Evolutionary conservation across 192 early-diverging fungal genomes (phyloP).

Genomic region (Gryganskiella cystojenkinii): DNA sequence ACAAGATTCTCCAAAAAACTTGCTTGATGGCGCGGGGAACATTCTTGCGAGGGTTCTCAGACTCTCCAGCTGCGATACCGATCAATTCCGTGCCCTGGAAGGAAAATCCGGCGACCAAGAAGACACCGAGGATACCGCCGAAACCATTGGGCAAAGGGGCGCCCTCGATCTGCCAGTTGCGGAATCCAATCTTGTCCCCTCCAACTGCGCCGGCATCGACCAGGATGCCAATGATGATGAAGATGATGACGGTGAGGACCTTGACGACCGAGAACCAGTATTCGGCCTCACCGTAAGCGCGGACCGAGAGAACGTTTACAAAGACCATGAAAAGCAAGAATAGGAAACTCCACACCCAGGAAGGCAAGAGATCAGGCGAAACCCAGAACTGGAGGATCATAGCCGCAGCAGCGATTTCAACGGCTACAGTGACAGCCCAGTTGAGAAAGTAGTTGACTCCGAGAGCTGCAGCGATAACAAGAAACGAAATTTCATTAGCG

Average conservation of each 20-base stretch:
- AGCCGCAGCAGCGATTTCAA: constrained; percentile 81
- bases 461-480: neutral
- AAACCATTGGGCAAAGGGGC: constrained; percentile 66
- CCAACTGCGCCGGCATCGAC: constrained; percentile 72
- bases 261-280: constrained; percentile 87
- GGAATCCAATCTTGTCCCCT: constrained; percentile 55
- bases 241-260: constrained; percentile 80
- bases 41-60: constrained; percentile 64
- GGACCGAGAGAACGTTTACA: constrained; percentile 75
- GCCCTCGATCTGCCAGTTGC: constrained; percentile 41
- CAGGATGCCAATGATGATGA: constrained; percentile 81
- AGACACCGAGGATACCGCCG: constrained; percentile 68
- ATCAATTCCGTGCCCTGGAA: constrained; percentile 92
- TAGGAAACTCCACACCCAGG: constrained; percentile 45
- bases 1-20: constrained; percentile 72
- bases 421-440: constrained; percentile 74
- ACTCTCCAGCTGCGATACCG: constrained; percentile 90
- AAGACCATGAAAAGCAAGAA: constrained; percentile 68
- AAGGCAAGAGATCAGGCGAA: constrained; percentile 20
- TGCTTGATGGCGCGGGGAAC: constrained; percentile 75
- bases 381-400: constrained; percentile 78
- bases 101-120: constrained; percentile 79
- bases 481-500: too few species aligned
- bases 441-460: constrained; percentile 8
- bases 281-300: constrained; percentile 86